Evolutionary conservation across 345 rosid species (phyloP), one percentile per base, ranked within the genome.

Genomic region (Turnera subulata): DNA sequence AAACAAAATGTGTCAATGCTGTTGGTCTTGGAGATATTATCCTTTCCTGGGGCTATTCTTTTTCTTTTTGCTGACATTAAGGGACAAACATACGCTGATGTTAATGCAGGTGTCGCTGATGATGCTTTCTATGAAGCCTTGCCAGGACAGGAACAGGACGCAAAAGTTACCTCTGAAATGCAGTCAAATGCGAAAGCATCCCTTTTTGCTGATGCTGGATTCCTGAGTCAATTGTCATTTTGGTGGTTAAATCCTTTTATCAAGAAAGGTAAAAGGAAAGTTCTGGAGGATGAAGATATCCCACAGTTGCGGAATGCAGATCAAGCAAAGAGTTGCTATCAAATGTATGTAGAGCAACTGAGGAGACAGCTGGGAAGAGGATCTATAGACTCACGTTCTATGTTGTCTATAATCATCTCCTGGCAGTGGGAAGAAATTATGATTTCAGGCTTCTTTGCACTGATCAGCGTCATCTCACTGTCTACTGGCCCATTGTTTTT

Each of bases 211-310:
- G 62, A 59, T 55, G 95, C 96, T 23, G 84, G 98, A 17, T 64
- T 83, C 73, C 68, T 89, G 22, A 73, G 79, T 64, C 76, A 40
- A 62, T 59, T 89, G 70, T 74, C 95, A 18, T 92, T 92, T 70
- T 92, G 95, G 91, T 92, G 98, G 98, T 44, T 83, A 75, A 89
- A 89, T 72, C 64, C 82, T 15, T 50, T 92, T 70, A 78, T 92
- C 81, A 86, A 66, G 75, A 76, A 35, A 59, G 98, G 96, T 0
- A 77, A 76, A 61, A 78, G 71, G 67, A 84, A 82, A 60, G 79
- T 84, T 50, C 78, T 91, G 17, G 89, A 73, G 71, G 85, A 84
- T 13, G 76, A 81, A 55, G 95, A 89, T 8, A 29, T 29, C 51
- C 78, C 95, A 0, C 56, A 70, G 44, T 62, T 92, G 58, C 66